phyloP scores from a whole-genome alignment of 768 basidiomycete species.

The Panus rudis region DNA sequence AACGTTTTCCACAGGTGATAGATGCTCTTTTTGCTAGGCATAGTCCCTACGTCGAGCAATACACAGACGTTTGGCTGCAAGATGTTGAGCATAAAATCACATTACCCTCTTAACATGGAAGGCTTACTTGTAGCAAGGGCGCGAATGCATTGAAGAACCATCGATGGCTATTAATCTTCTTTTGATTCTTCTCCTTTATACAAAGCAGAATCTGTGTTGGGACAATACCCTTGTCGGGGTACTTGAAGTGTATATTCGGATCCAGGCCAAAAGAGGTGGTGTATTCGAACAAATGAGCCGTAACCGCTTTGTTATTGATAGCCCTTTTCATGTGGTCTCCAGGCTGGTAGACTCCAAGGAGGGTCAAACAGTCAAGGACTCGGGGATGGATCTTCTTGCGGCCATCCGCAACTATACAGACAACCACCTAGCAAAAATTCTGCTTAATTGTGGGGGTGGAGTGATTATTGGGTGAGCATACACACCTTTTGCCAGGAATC shows the following conservation, averaged over 20 bases:
- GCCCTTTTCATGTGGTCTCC: constrained; percentile 53
- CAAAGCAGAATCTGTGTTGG: constrained; percentile 93
- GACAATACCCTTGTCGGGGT: constrained; percentile 88
- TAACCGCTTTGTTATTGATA: constrained; percentile 67
- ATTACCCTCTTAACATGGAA: background rate
- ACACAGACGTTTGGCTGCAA: constrained; percentile 83
- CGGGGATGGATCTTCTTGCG: constrained; percentile 77
- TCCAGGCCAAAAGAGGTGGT: constrained; percentile 77
- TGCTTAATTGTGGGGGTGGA: background rate
- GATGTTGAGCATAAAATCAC: background rate
- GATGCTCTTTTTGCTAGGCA: constrained; percentile 80
- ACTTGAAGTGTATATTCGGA: constrained; percentile 74
- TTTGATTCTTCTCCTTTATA: constrained; percentile 90
- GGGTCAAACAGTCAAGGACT: constrained; percentile 82
- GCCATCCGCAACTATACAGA: constrained; percentile 88
- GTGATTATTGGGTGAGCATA: background rate
- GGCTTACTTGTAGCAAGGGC: constrained; percentile 65
- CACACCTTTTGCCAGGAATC: constrained; percentile 95
- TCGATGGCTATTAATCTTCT: constrained; percentile 94
- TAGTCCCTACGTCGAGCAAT: constrained; percentile 89
- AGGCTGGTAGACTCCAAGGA: constrained; percentile 89
- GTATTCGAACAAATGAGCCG: constrained; percentile 79
- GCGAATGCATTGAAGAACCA: constrained; percentile 98
- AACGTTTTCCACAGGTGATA: constrained; percentile 96
- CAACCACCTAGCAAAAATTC: constrained; percentile 56